Evolutionary conservation across 2,329 filamentous ascomycete species (phyloP), one percentile per base, ranked within the genome.

Genomic region (Drechslerella dactyloides): DNA sequence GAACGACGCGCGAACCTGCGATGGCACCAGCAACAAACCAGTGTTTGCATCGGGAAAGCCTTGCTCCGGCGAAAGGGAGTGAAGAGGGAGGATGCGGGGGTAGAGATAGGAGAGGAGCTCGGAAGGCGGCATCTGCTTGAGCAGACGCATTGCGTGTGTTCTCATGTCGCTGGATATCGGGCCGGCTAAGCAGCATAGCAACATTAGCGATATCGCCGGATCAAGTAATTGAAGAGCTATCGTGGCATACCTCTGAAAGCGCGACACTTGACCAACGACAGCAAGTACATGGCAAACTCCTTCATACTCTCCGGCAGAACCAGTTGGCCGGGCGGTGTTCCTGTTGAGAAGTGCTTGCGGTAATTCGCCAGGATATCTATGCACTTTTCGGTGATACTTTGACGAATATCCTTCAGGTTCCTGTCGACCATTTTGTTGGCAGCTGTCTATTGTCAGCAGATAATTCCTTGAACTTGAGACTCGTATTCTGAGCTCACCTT

Each of bases 251-350:
- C 86, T 82, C 97, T 97, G 82, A 97, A 92, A 1, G 93, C 93
- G 66, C 94, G 87, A 64, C 87, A 93, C 80, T 99, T 99, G 78
- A 96, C 82, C 74, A 97, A 82, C 53, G 90, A 89, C 8, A 99
- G 87, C 81, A 96, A 90, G 80, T 94, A 97, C 92, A 99, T 97
- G 77, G 90, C 88, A 77, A 96, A 93, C 79, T 99, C 94, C 79
- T 97, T 97, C 30, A 99, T 85, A 75, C 93, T 90, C 81, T 99
- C 94, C 0, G 94, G 94, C 81, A 99, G 87, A 30, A 99, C 92
- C 30, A 99, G 86, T 80, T 99, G 93, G 3, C 92, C 91, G 1
- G 93, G 90, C 7, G 94, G 93, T 77, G 96, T 91, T 1, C 87
- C 86, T 65, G 90, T 90, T 3, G 91, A 90, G 76, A 94, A 94